Conservation (phyloP, 208 protist genomes). For the Leishmania tarentolae region DNA sequence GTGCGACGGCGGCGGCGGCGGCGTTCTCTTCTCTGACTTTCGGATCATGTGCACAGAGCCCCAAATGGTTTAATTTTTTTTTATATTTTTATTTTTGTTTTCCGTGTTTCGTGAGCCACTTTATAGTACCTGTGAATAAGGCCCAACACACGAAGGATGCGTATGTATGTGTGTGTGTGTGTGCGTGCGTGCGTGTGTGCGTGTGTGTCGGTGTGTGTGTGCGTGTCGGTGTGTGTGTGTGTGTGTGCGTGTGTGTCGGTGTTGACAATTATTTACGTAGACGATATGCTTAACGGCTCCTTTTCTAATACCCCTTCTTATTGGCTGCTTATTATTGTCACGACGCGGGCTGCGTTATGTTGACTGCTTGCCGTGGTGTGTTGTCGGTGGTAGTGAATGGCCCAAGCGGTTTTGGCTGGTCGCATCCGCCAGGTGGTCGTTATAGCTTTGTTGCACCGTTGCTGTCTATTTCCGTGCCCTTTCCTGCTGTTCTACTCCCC, state of each 20-base stretch:
- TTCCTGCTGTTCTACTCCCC: not conserved
- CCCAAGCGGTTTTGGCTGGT: not conserved
- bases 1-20: not conserved
- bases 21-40: not conserved
- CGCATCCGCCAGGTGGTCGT: not conserved
- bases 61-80: too few species aligned
- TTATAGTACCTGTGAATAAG: too few species aligned
- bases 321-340: not conserved
- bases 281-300: not conserved
- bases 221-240: too few species aligned
- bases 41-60: not conserved
- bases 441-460: too few species aligned
- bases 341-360: not conserved
- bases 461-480: not conserved
- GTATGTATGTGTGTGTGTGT: too few species aligned
- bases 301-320: not conserved
- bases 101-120: not conserved
- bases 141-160: not conserved
- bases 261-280: too few species aligned
- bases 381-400: not conserved
- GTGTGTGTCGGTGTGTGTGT: too few species aligned
- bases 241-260: not conserved
- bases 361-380: too few species aligned
- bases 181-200: too few species aligned
- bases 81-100: too few species aligned